phyloP scores from a whole-genome alignment of 305 asterid genomes.

The Withania somnifera region DNA sequence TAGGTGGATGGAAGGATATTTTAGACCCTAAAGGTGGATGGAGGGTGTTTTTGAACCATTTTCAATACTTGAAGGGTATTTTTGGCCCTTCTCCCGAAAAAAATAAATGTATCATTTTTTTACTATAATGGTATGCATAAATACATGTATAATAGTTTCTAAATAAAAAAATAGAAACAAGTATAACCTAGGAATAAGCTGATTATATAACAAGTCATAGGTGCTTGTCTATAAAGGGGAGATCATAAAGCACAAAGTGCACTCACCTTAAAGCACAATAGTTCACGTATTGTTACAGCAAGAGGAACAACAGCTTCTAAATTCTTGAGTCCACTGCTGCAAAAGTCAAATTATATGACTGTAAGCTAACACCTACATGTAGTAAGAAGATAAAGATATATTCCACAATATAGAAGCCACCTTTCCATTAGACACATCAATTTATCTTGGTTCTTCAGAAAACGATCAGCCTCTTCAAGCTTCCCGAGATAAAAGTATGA shows the following conservation, averaged over 20 bases:
- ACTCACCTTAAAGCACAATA: constrained; percentile 73
- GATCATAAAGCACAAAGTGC: constrained; percentile 12
- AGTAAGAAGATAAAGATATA: not conserved
- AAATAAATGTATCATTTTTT: not conserved
- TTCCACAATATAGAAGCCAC: constrained; percentile 21
- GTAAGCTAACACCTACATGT: constrained; percentile 5
- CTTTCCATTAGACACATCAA: constrained; percentile 28
- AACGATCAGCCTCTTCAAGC: constrained; percentile 72
- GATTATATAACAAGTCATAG: not conserved
- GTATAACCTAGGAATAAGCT: not conserved
- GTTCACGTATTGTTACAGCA: constrained; percentile 56
- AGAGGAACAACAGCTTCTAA: constrained; percentile 62
- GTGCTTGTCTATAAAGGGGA: not conserved
- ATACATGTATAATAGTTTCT: too few species aligned
- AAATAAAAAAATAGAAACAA: too few species aligned
- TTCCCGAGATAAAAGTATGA: constrained; percentile 74
- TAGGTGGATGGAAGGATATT: too few species aligned
- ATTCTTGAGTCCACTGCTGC: constrained; percentile 37
- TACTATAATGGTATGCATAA: not conserved
- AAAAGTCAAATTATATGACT: constrained; percentile 13
- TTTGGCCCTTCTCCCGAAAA: too few species aligned
- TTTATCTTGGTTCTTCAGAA: constrained; percentile 73
- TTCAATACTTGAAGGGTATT: too few species aligned
- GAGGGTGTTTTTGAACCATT: too few species aligned
- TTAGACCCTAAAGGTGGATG: too few species aligned